These are phyloP conservation scores for barrel medic (Medicago truncatula) DNA, from an alignment of 306 rosid genomes.

Conservation along the genomic window DNA sequence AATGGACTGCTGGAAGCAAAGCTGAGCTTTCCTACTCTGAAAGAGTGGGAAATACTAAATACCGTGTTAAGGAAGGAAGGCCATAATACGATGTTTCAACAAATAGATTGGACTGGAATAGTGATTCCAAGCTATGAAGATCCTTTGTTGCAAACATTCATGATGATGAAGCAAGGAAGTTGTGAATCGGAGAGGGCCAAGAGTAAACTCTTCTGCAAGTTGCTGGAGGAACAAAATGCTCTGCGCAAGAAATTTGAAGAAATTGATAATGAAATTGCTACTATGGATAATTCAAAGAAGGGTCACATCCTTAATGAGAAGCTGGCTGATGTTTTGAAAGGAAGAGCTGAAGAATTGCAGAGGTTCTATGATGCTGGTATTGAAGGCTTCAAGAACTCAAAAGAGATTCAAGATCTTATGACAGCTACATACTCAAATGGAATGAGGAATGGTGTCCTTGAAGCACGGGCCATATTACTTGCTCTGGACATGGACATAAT, in stretches of 20 bases:
- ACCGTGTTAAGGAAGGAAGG: not conserved
- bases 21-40: not conserved
- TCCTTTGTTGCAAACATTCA: not conserved
- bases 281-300: not conserved
- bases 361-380: not conserved
- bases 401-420: not conserved
- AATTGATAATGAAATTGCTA: too few relatives aligned
- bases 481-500: not conserved
- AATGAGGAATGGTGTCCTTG: not conserved
- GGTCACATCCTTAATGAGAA: not conserved
- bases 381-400: not conserved
- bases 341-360: not conserved
- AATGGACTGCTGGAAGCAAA: conserved; percentile 29
- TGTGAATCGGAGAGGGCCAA: not conserved
- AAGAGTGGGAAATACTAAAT: not conserved
- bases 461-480: not conserved
- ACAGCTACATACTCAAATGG: not conserved
- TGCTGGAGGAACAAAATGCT: not conserved
- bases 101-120: not conserved
- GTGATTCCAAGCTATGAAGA: not conserved
- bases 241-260: not conserved
- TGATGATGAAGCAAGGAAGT: not conserved
- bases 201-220: not conserved
- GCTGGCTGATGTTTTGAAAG: not conserved
- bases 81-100: not conserved